Conservation (phyloP, 192 early-diverging fungal genomes). For the Coemansia sp. region DNA sequence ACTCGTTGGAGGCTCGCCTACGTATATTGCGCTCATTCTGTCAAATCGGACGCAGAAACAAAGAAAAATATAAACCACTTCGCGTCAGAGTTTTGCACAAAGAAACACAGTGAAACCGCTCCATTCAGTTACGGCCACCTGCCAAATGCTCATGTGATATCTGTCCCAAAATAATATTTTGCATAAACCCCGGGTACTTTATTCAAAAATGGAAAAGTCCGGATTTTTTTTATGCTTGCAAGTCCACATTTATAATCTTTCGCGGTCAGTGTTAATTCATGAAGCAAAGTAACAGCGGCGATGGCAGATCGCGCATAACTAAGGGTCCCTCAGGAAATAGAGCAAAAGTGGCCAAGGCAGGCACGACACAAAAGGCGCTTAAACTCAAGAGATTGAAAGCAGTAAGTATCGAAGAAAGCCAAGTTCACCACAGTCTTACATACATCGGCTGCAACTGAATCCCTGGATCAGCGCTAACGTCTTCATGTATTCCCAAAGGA, state of each 20-base stretch:
- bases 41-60: not conserved
- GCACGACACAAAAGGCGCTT: not conserved
- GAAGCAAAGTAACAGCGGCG: not conserved
- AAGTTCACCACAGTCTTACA: not conserved
- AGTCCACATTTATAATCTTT: no score
- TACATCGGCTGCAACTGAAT: not conserved
- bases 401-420: conserved; percentile 3
- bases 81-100: no score
- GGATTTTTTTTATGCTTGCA: no score
- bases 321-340: not conserved
- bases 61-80: not conserved
- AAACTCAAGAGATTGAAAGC: conserved; percentile 36
- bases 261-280: not conserved
- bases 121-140: not conserved
- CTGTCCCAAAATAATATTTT: no score
- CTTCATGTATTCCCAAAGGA: not conserved
- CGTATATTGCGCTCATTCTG: conserved; percentile 45
- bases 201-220: no score
- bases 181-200: no score
- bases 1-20: conserved; percentile 56
- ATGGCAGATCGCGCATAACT: not conserved
- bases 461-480: not conserved
- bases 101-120: not conserved
- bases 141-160: no score
- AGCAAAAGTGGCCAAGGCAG: conserved; percentile 4